phyloP scores from a whole-genome alignment of 1,139 yeast species.

The Debaryomyces sp. region DNA sequence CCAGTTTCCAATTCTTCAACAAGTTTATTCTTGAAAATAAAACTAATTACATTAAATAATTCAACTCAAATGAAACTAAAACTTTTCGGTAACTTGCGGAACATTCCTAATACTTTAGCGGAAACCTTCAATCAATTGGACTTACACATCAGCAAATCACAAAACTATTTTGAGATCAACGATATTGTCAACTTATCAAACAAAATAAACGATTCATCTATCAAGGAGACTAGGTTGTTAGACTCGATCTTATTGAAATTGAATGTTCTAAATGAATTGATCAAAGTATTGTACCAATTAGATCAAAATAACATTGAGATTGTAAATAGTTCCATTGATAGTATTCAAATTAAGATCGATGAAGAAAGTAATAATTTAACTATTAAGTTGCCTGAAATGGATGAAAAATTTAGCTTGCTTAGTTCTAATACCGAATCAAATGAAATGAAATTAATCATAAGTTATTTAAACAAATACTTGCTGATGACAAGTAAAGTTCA shows the following conservation, averaged over 20 bases:
- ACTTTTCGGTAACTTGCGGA: constrained; percentile 35
- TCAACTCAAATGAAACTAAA: constrained; percentile 30
- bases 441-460: constrained; percentile 25
- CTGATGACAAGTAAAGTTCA: constrained; percentile 9
- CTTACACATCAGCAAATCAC: constrained; percentile 23
- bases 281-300: constrained; percentile 39
- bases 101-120: constrained; percentile 20
- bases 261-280: constrained; percentile 34
- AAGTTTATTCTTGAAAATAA: constrained; percentile 36
- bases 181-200: constrained; percentile 30
- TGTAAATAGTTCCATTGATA: constrained; percentile 29
- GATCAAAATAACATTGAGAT: constrained; percentile 30
- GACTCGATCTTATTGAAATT: constrained; percentile 32
- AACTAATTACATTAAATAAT: constrained; percentile 25
- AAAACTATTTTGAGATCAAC: constrained; percentile 31
- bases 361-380: constrained; percentile 26
- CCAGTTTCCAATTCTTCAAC: constrained; percentile 41
- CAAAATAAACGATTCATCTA: constrained; percentile 20
- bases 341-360: constrained; percentile 33
- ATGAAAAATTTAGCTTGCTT: constrained; percentile 18
- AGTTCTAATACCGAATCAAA: constrained; percentile 11
- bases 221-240: constrained; percentile 18
- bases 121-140: constrained; percentile 22
- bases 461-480: constrained; percentile 30
- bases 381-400: constrained; percentile 27